Base-by-base conservation (phyloP, 306 rosid species). In the Malus asiatica region DNA sequence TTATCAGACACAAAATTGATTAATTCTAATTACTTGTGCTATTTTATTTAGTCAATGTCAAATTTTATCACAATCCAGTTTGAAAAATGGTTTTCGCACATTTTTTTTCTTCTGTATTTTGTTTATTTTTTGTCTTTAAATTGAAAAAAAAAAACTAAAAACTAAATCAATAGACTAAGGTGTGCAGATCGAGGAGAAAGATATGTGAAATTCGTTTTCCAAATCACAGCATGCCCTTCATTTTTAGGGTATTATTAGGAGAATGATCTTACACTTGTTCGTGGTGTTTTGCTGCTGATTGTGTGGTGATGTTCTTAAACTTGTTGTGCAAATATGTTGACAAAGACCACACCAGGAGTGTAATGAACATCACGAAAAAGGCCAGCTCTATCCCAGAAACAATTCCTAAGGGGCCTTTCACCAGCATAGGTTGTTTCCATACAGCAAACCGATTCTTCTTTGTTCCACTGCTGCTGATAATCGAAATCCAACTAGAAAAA, bases 351-450 rank as follows among this genome's bases (percentile, higher is more conserved):
- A 81, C 42, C 1, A 93, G 58, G 48, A 93, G 97, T 19, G 83
- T 88, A 33, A 91, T 63, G 86, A 93, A 90, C 92, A 93, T 91
- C 35, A 82, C 11, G 70, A 89, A 79, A 64, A 93, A 84, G 22
- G 81, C 72, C 1, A 93, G 64, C 71, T 90, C 98, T 27, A 78
- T 79, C 63, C 76, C 70, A 0, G 97, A 88, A 38, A 91, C 98
- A 59, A 93, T 90, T n/a, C 98, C 97, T 1, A 91, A 89, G 30
- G 98, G 98, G 16, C 98, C 96, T 82, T 82, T 91, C 1, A 87
- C 85, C 0, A 90, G 20, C 77, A 85, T 52, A 27, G 93, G 88
- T 19, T 81, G 82, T 63, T 83, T 88, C 93, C 92, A 91, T 66
- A 53, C 12, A 4, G 48, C 42, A 42, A 72, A 57, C 15, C 63